Percentiles rank a stretch among this genome's conserved stretches.
Evolutionary conservation across 306 rosid genomes (phyloP).

Genomic region (Albizia julibrissin): DNA sequence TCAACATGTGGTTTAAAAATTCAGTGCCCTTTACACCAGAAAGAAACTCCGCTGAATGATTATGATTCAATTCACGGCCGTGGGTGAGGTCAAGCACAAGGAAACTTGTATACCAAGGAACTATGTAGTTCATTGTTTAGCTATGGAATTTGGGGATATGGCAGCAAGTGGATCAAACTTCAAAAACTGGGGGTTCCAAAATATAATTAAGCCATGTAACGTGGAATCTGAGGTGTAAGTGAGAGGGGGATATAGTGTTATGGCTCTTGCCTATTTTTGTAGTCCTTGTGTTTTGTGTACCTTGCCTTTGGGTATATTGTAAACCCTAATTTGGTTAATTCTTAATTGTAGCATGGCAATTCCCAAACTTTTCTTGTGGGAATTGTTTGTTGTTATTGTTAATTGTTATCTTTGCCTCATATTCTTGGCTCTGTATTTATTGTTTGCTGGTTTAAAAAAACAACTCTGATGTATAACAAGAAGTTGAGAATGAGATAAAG

Average conservation of each 20-base stretch:
- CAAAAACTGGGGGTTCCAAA: not conserved
- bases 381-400: not conserved
- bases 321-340: slow-evolving; percentile 26
- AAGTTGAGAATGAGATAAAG: not conserved
- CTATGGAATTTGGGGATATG: slow-evolving; percentile 19
- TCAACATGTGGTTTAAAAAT: not conserved
- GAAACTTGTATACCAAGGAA: slow-evolving; percentile 33
- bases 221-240: slow-evolving; percentile 37
- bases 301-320: slow-evolving; percentile 29
- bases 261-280: slow-evolving; percentile 7
- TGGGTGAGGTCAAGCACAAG: slow-evolving; percentile 27
- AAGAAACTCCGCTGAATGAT: slow-evolving; percentile 26
- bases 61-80: not conserved
- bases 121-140: slow-evolving; percentile 37
- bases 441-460: not conserved
- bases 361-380: slow-evolving; percentile 50
- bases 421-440: not conserved
- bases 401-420: not conserved
- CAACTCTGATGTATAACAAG: not conserved
- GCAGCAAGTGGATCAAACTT: slow-evolving; percentile 16
- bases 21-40: slow-evolving; percentile 30
- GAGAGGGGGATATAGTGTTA: not conserved
- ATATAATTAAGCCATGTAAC: not conserved
- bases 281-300: slow-evolving; percentile 25
- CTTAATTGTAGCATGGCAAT: slow-evolving; percentile 27